Evolutionary conservation across 1,284 basidiomycete species (phyloP).

Genomic region (Peniophora sp.): DNA sequence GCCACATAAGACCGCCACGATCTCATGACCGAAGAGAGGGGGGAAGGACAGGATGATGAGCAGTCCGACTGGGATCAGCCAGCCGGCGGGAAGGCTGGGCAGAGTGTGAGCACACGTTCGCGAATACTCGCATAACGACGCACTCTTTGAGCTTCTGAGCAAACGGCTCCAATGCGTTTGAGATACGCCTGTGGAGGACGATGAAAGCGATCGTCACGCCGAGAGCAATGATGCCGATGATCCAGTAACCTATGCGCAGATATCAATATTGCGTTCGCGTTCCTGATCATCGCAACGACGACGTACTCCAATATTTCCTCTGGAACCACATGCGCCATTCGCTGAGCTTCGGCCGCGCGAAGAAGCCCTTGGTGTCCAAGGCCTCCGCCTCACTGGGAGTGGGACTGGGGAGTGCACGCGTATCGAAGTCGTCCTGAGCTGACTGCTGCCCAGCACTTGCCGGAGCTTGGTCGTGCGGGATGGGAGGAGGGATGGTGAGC

Average conservation of each 20-base stretch:
- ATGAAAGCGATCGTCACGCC: not conserved
- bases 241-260: not conserved
- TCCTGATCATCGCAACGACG: not conserved
- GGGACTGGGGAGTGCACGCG: not conserved
- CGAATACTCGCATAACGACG: not conserved
- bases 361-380: not conserved
- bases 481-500: too few relatives aligned
- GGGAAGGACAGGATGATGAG: constrained; percentile 73
- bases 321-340: not conserved
- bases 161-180: not conserved
- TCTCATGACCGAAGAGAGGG: constrained; percentile 44
- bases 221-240: not conserved
- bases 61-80: constrained; percentile 75
- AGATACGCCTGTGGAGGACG: not conserved
- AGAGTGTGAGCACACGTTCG: not conserved
- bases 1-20: constrained; percentile 35
- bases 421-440: too few relatives aligned
- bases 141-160: not conserved
- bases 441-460: too few relatives aligned
- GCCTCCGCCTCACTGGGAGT: not conserved
- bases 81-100: constrained; percentile 37
- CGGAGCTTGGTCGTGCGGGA: too few relatives aligned
- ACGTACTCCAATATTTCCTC: not conserved
- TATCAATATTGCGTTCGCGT: not conserved
- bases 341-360: not conserved